phyloP scores from a whole-genome alignment of 139 green algal species.

The Chloropicon primus region DNA sequence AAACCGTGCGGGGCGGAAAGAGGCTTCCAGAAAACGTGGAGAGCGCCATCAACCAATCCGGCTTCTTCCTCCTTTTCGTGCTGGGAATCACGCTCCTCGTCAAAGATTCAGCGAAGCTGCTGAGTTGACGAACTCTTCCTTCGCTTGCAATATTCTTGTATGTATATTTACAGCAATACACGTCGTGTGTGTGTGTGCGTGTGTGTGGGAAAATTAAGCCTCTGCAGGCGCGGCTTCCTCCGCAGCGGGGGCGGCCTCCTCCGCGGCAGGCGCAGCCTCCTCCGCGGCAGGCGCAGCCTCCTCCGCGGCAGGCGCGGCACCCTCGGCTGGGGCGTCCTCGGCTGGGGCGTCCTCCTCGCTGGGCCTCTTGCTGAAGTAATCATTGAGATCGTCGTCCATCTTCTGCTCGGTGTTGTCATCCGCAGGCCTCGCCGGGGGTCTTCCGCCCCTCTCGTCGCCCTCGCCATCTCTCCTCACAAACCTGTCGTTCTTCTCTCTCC shows the following conservation, averaged over 20 bases:
- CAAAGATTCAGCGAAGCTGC: conserved; percentile 30
- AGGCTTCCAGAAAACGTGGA: conserved; percentile 75
- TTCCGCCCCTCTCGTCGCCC: not conserved
- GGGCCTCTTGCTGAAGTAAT: not conserved
- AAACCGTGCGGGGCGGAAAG: conserved; percentile 68
- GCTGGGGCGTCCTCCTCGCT: not conserved
- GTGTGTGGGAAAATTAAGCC: not conserved
- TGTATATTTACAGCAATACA: no score
- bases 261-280: no score
- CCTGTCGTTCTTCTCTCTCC: not conserved
- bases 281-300: no score
- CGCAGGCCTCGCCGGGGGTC: not conserved
- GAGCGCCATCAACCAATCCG: conserved; percentile 65
- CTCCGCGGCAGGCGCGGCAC: not conserved
- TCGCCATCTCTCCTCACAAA: not conserved
- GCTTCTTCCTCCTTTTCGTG: conserved; percentile 71
- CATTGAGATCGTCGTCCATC: not conserved
- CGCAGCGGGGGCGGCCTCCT: not conserved
- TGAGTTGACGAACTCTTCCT: not conserved
- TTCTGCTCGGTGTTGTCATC: no score
- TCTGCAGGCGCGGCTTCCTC: not conserved
- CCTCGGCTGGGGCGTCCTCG: not conserved
- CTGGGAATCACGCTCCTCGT: conserved; percentile 67
- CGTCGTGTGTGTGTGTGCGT: no score
- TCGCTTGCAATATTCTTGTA: no score